Percentiles rank a stretch among this genome's conserved stretches.
Evolutionary conservation across 2,329 filamentous ascomycete genomes (phyloP).

Genomic region (Trichoderma koningiopsis): DNA sequence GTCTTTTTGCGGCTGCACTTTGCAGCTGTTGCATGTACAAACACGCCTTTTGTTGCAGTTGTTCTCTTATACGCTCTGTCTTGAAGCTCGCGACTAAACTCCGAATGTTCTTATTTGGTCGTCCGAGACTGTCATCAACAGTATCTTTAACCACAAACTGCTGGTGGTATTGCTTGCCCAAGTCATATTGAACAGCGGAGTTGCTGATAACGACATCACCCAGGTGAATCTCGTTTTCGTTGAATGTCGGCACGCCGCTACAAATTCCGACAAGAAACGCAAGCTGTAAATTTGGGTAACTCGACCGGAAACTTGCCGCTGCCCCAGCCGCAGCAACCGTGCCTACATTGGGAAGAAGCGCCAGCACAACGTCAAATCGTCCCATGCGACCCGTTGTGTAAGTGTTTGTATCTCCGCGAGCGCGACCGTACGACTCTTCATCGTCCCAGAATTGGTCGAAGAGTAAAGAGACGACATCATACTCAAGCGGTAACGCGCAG

Average conservation of each 20-base stretch:
- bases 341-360: constrained; percentile 27
- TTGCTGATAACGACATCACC: constrained; percentile 40
- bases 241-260: constrained; percentile 41
- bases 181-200: constrained; percentile 36
- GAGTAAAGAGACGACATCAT: background rate
- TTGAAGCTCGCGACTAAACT: constrained; percentile 32
- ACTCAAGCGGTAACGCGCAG: constrained; percentile 20
- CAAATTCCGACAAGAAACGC: constrained; percentile 42
- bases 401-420: constrained; percentile 35
- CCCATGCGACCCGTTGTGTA: constrained; percentile 33
- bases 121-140: constrained; percentile 32
- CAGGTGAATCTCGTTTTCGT: constrained; percentile 32
- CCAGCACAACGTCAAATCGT: constrained; percentile 30
- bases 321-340: constrained; percentile 29
- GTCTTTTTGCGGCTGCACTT: background rate
- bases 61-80: constrained; percentile 24
- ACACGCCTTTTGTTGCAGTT: background rate
- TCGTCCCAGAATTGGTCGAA: constrained; percentile 25
- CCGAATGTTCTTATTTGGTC: constrained; percentile 34
- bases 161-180: constrained; percentile 32
- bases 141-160: constrained; percentile 33
- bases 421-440: constrained; percentile 28
- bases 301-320: constrained; percentile 31
- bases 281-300: constrained; percentile 35
- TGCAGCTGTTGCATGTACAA: background rate